Base-by-base conservation (phyloP, 305 asterid species). In the Striga hermonthica region DNA sequence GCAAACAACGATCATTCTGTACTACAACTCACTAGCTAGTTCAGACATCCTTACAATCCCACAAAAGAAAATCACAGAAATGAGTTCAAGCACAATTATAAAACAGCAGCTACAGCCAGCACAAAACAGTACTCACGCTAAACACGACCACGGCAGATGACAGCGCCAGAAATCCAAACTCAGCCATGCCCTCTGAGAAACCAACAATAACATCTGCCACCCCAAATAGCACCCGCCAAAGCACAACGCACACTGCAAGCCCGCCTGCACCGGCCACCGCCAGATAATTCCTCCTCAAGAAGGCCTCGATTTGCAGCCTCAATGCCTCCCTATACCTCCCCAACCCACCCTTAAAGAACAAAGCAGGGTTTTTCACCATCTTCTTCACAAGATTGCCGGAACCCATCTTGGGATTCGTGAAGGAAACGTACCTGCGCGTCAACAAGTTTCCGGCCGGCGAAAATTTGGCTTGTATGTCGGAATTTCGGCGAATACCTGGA, bases 161-260 rank as follows among this genome's bases (percentile, higher is more conserved):
- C 73, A 90, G 87, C 69, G 97, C 98, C 64, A 92, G 88, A 60
- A 92, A 90, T 31, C 95, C 96, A 78, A 84, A 87, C 84, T 91
- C 84, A 12, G 98, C 96, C 96, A 91, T 86, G 64, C 98, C 96
- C 79, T 91, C 92, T 3, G 98, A 91, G 55, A 91, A 75, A 34
- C 96, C 88, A 65, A 91, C 65, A 67, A 91, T 86, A 16, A 87
- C 76, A 67, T 62, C 80, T 7, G 96, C 98, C 69, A 91, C 75
- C 68, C 96, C 95, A 76, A 88, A 88, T 83, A 91, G 60, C 68
- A 86, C 66, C 83, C 93, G 86, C 95, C 96, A 92, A 13, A 87
- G 87, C 77, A 86, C 63, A 75, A 90, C 78, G 88, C 97, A 90
- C 16, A 80, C 81, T 76, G 79, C 64, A 71, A 87, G 61, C 50